Evolutionary conservation across 345 rosid genomes (phyloP).

Genomic region (Eutrema yunnanense): DNA sequence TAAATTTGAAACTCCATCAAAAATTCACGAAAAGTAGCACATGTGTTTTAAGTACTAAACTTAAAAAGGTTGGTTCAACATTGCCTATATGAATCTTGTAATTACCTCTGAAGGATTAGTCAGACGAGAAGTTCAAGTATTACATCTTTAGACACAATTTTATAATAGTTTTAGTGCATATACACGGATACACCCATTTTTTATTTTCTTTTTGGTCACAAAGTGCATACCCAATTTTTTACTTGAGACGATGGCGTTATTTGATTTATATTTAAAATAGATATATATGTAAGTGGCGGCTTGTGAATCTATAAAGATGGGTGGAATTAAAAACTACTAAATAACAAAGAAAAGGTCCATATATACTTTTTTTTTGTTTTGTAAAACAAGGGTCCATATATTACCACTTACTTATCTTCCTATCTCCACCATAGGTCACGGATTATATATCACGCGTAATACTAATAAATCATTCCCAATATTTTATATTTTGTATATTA

Average conservation of each 20-base stretch:
- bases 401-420: conserved; percentile 5
- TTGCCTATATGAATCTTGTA: background rate
- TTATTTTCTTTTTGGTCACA: background rate
- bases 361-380: background rate
- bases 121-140: background rate
- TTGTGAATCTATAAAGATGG: conserved; percentile 6
- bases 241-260: background rate
- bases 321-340: background rate
- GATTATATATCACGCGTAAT: background rate
- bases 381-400: background rate
- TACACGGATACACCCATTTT: background rate
- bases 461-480: background rate
- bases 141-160: background rate
- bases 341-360: conserved; percentile 9
- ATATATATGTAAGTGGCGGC: conserved; percentile 21
- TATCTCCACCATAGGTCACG: conserved; percentile 9
- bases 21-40: background rate
- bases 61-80: background rate
- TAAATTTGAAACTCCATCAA: background rate
- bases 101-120: background rate
- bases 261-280: background rate
- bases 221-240: background rate
- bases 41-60: background rate
- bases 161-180: background rate
- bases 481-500: background rate